Evolutionary conservation across 2,329 filamentous ascomycete genomes (phyloP), one percentile per base, ranked within the genome.

Genomic region (Neofusicoccum laricinum): DNA sequence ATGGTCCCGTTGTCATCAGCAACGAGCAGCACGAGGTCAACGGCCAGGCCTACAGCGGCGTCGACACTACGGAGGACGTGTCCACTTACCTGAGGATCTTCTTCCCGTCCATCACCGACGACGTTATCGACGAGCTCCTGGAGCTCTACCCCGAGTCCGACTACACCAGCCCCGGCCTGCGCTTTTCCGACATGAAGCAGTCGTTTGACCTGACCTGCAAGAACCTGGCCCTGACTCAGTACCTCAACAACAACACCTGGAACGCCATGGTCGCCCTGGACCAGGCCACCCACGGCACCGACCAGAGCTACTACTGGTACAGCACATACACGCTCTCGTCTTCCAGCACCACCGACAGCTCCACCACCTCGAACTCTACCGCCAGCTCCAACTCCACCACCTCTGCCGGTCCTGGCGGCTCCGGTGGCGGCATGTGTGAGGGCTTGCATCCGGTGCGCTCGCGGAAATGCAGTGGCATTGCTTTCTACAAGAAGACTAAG

Each of bases 1-100:
- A 61, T 32, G 76, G 75, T 14, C 74, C 76, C 2, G 49, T 74
- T 1, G 73, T 77, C 17, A 75, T 77, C 61, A 72, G 68, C 12
- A 75, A 78, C 65, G 74, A 77, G 65, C 68, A 70, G 49, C 75
- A 77, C 64, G 75, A 78, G 67, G 69, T 70, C 38, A 77, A 77
- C 63, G 61, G 69, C 48, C 69, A 68, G 61, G 66, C 72, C 1
- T 75, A 68, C 32, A 59, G 65, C 1, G 73, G 76, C 7, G 70
- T 76, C 19, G 71, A 75, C 66, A 76, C 71, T 15, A 72, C 69
- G 8, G 69, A 67, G 4, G 76, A 78, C 55, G 71, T 78, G 32
- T 61, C 70, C 15, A 72, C 69, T 11, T 69, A 75, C 50, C 69
- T 75, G 19, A 64, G 64, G 34, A 67, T 71, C 50, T 75, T 74